Conservation (phyloP, 2,329 filamentous ascomycete genomes). For the Cladosporium velox region DNA sequence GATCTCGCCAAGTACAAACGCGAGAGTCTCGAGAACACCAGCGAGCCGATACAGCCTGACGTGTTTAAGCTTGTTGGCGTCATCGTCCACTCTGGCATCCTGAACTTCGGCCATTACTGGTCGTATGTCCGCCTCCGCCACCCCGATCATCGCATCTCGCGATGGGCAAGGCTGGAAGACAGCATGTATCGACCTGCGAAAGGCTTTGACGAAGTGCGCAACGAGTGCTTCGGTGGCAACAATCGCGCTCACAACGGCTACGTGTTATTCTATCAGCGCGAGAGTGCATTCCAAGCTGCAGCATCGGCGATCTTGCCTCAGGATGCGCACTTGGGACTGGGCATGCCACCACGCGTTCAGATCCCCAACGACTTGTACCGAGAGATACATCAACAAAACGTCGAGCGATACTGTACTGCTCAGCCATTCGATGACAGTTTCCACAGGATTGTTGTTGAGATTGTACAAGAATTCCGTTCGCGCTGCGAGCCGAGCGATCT, state of each 20-base stretch:
- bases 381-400: slow-evolving; percentile 24
- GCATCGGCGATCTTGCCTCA: background rate
- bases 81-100: slow-evolving; percentile 87
- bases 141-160: slow-evolving; percentile 51
- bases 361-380: slow-evolving; percentile 17
- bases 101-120: slow-evolving; percentile 95
- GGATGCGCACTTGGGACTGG: background rate
- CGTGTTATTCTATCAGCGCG: slow-evolving; percentile 95
- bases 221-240: slow-evolving; percentile 68
- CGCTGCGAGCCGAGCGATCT: background rate
- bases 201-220: slow-evolving; percentile 73
- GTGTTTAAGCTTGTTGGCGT: slow-evolving; percentile 93
- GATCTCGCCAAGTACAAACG: slow-evolving; percentile 90
- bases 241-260: slow-evolving; percentile 69
- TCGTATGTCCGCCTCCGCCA: slow-evolving; percentile 82
- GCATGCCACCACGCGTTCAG: slow-evolving; percentile 8
- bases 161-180: slow-evolving; percentile 95
- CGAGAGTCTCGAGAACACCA: slow-evolving; percentile 71
- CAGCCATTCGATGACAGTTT: slow-evolving; percentile 32
- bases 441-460: slow-evolving; percentile 3
- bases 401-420: slow-evolving; percentile 24
- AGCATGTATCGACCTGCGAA: slow-evolving; percentile 68
- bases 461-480: background rate
- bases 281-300: slow-evolving; percentile 58
- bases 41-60: slow-evolving; percentile 62